phyloP scores from a whole-genome alignment of 1,284 basidiomycete species.

The Rhodotorula sp. region DNA sequence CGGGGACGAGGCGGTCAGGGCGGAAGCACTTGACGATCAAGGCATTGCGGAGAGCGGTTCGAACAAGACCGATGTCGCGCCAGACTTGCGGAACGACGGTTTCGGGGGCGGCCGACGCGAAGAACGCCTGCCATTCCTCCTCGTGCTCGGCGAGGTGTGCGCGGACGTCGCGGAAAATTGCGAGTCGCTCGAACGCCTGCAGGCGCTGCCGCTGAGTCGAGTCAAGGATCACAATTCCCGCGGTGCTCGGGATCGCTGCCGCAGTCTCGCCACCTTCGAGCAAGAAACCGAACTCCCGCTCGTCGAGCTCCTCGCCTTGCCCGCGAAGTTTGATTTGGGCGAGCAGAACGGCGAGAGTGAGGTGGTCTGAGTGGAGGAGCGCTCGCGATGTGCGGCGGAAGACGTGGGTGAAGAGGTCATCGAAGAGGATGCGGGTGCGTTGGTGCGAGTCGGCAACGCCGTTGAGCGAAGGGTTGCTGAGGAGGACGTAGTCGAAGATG shows the following conservation, averaged over 20 bases:
- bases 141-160: constrained; percentile 65
- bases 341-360: constrained; percentile 85
- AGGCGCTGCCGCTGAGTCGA: constrained; percentile 65
- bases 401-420: constrained; percentile 86
- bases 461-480: constrained; percentile 84
- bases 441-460: constrained; percentile 69
- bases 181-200: constrained; percentile 47
- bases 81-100: constrained; percentile 56
- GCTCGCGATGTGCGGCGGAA: constrained; percentile 89
- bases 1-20: constrained; percentile 81
- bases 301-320: constrained; percentile 63
- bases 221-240: constrained; percentile 35
- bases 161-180: constrained; percentile 74
- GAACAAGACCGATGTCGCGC: constrained; percentile 51
- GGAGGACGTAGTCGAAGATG: constrained; percentile 92
- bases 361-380: constrained; percentile 84
- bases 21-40: constrained; percentile 84
- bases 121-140: constrained; percentile 73
- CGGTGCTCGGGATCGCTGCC: background rate
- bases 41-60: constrained; percentile 70
- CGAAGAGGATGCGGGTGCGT: constrained; percentile 79
- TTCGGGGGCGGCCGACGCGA: constrained; percentile 71
- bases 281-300: constrained; percentile 84
- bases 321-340: constrained; percentile 81
- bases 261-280: constrained; percentile 64